These are phyloP conservation scores for Aspergillus piperis DNA, from an alignment of 2,329 filamentous ascomycete genomes.

Conservation along the genomic window DNA sequence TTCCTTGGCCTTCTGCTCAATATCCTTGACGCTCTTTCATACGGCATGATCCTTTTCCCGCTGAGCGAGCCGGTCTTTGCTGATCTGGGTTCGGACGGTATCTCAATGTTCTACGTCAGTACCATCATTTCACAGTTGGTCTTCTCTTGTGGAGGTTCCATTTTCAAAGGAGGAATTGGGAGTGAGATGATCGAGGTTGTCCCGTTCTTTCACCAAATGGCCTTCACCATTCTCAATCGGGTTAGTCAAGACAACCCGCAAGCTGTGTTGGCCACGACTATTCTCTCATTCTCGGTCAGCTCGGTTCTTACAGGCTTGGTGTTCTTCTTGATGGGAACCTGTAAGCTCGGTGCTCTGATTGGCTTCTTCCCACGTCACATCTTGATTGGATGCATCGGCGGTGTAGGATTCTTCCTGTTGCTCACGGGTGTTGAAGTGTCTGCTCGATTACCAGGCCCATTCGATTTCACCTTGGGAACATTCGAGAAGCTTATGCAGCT, in stretches of 20 bases:
- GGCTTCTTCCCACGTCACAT: slow-evolving; percentile 98
- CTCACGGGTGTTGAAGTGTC: slow-evolving; percentile 93
- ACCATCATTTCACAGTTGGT: slow-evolving; percentile 91
- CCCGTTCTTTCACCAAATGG: slow-evolving; percentile 99
- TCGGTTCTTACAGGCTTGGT: slow-evolving; percentile 87
- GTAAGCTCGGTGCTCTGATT: slow-evolving; percentile 85
- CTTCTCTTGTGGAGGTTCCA: slow-evolving; percentile 80
- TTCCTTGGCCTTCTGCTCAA: slow-evolving; percentile 87
- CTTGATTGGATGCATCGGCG: slow-evolving; percentile 93
- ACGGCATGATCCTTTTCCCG: slow-evolving; percentile 95
- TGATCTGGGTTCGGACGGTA: slow-evolving; percentile 84
- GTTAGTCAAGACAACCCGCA: slow-evolving; percentile 80
- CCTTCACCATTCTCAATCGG: slow-evolving; percentile 75
- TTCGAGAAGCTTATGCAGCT: slow-evolving; percentile 70
- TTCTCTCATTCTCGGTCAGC: slow-evolving; percentile 85
- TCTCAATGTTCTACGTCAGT: slow-evolving; percentile 98
- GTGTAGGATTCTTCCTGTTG: slow-evolving; percentile 92
- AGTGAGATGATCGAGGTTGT: slow-evolving; percentile 99
- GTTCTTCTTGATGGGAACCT: slow-evolving; percentile 87
- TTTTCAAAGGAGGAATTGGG: slow-evolving; percentile 87
- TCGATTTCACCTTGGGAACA: slow-evolving; percentile 78
- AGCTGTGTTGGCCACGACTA: slow-evolving; percentile 89
- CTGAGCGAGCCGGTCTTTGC: slow-evolving; percentile 84
- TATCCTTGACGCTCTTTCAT: slow-evolving; percentile 90
- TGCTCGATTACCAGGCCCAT: slow-evolving; percentile 78